Conservation (phyloP, 1,284 basidiomycete genomes). For the Cronartium ribicola region DNA sequence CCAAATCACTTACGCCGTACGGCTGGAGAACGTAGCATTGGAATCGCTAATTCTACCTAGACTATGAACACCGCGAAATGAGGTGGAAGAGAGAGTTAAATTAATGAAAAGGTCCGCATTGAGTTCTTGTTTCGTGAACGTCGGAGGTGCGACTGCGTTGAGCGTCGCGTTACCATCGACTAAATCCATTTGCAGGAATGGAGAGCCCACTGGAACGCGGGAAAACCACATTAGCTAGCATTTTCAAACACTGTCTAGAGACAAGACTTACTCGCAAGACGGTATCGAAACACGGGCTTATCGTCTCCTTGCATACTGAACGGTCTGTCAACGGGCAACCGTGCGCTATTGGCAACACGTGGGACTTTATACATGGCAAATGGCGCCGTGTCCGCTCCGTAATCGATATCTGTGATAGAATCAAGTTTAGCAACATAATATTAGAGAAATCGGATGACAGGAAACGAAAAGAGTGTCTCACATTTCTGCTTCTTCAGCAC, state of each 20-base stretch:
- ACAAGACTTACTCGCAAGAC: background rate
- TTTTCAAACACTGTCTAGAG: background rate
- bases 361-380: background rate
- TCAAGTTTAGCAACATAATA: background rate
- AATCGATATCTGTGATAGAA: background rate
- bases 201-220: constrained; percentile 10
- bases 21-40: background rate
- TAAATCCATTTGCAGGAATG: constrained; percentile 10
- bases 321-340: background rate
- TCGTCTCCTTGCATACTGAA: background rate
- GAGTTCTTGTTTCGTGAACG: too few relatives aligned
- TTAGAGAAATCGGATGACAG: background rate
- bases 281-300: background rate
- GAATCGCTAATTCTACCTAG: background rate
- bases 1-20: background rate
- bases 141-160: too few relatives aligned
- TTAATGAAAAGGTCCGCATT: too few relatives aligned
- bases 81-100: too few relatives aligned
- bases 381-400: background rate
- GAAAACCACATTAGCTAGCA: too few relatives aligned
- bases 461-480: background rate
- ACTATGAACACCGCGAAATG: too few relatives aligned
- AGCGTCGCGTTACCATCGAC: constrained; percentile 14
- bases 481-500: constrained; percentile 19
- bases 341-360: background rate